phyloP scores from a whole-genome alignment of 2,329 filamentous ascomycete species.

The Neonectria neomacrospora region DNA sequence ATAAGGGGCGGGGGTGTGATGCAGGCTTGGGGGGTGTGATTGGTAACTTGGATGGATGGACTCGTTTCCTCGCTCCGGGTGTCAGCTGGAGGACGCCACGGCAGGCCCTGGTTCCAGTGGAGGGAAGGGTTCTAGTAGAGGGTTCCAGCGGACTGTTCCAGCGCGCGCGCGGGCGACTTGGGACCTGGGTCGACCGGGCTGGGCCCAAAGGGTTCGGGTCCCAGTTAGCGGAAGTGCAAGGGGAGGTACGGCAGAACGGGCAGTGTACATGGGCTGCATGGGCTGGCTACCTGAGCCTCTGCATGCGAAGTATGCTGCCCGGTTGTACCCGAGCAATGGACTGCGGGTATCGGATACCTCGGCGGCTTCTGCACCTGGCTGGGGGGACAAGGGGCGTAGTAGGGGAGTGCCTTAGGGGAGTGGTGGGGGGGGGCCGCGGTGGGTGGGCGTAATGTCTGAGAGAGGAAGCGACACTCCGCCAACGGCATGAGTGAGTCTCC shows the following conservation, averaged over 20 bases:
- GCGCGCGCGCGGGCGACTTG: conserved; percentile 23
- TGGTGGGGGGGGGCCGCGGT: conserved; percentile 21
- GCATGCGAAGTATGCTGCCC: not conserved
- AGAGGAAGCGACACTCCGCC: conserved; percentile 43
- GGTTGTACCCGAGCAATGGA: not conserved
- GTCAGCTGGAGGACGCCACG: conserved; percentile 46
- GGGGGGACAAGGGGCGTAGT: conserved; percentile 6
- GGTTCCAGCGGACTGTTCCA: conserved; percentile 16
- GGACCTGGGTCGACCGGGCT: conserved; percentile 8
- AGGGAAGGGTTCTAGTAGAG: conserved; percentile 12
- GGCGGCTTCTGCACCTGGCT: conserved; percentile 3
- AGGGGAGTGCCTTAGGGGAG: conserved; percentile 10
- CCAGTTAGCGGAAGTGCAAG: conserved; percentile 18
- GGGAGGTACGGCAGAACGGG: not conserved
- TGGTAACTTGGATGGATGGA: not conserved
- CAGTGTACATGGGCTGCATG: conserved; percentile 14
- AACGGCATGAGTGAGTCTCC: conserved; percentile 41
- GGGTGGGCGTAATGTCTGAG: conserved; percentile 37
- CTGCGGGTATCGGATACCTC: conserved; percentile 17
- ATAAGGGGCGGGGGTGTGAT: conserved; percentile 1
- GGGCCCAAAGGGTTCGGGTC: conserved; percentile 19
- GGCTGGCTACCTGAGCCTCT: conserved; percentile 14
- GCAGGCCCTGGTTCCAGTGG: conserved; percentile 41
- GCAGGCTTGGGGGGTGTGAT: conserved; percentile 14
- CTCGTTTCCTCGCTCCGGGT: conserved; percentile 31